phyloP scores from a whole-genome alignment of 164 flowering plant species.

The Stephania japonica region DNA sequence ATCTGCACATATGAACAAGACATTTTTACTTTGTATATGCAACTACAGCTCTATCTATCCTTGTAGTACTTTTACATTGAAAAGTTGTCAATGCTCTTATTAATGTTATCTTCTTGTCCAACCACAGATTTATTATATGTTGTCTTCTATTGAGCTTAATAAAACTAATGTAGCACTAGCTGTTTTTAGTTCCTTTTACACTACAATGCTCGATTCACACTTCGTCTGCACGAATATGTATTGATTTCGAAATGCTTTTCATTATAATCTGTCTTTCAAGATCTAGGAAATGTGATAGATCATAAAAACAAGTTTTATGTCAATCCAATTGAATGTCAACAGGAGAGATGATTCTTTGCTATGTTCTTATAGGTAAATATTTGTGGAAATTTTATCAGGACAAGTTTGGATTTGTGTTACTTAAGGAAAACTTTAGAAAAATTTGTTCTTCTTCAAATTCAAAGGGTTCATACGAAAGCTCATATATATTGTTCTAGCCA shows the following conservation, averaged over 20 bases:
- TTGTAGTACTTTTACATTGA: background rate
- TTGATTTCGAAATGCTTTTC: too few relatives aligned
- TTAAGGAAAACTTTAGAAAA: background rate
- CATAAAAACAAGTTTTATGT: background rate
- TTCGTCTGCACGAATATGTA: too few relatives aligned
- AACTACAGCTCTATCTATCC: background rate
- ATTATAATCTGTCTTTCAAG: background rate
- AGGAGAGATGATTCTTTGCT: background rate
- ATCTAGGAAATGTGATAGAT: background rate
- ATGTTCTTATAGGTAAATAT: background rate
- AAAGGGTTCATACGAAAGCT: conserved; percentile 1
- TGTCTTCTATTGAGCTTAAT: background rate
- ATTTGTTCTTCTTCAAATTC: background rate
- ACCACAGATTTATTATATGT: background rate
- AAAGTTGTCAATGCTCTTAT: background rate
- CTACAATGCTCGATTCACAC: background rate
- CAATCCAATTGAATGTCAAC: background rate
- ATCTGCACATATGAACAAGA: background rate
- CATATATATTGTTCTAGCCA: background rate
- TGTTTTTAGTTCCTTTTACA: background rate
- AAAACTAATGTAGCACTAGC: background rate
- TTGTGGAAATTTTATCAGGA: background rate
- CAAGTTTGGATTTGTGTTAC: background rate
- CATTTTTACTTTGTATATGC: background rate
- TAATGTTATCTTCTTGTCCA: background rate